Base-by-base conservation (phyloP, 805 yeast species). In the Jamesozyma jinghongensis region DNA sequence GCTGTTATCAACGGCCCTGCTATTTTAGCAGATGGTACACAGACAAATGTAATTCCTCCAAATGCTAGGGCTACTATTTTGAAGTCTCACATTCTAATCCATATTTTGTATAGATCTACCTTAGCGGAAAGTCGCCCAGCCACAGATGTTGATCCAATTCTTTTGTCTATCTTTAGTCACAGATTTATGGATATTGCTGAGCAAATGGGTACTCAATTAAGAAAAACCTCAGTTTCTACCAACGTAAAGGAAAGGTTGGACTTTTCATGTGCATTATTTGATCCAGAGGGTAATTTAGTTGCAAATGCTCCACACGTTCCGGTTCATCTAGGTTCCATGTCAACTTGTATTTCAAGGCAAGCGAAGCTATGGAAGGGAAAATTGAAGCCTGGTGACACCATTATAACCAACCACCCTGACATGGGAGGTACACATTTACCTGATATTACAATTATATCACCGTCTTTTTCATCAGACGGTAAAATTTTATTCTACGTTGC, bases 251-350 rank as follows among this genome's bases (percentile, higher is more conserved):
- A 85, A 56, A 67, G 95, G 39, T 63, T 84, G 28, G 94, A 85
- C 57, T 85, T 81, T 58, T 81, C 88, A 25, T 85, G 94, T 66
- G 95, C 95, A 2, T 61, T 85, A 18, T 85, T 85, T 57, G 85
- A 80, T 50, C 68, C 81, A 1, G 69, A 71, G 5, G 94, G 94
- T n/a, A 81, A 79, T 25, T 63, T 85, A 29, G 87, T 82, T 19
- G 92, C 95, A 4, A 85, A 84, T 63, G 94, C 94, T 0, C 94
- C 94, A 1, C 88, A 82, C 56, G 75, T 85, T 34, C 95, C 95
- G 2, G 94, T 84, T 19, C 95, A 85, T 59, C 63, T 85, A 40
- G 90, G 94, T 2, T 81, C 92, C 1, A 85, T 85, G 94, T 79
- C 87, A 2, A 79, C 86, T 1, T 84, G 87, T 45, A 80, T 85